Evolutionary conservation across 352 stramenopile genomes (phyloP), one percentile per base, ranked within the genome.

Genomic region (Globisporangium lucens): DNA sequence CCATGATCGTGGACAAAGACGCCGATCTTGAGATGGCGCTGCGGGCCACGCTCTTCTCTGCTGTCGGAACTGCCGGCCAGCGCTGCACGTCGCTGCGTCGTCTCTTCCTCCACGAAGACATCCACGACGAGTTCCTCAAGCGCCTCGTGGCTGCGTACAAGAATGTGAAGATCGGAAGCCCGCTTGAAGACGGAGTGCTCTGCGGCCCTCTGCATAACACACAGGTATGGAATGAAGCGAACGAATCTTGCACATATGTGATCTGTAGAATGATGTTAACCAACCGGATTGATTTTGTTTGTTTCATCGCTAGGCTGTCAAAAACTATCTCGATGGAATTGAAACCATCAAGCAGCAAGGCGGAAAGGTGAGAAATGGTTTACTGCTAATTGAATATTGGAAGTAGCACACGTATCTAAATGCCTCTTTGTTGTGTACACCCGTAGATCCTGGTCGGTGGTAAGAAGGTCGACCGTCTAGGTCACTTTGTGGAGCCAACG

Each of bases 401-500:
- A 36, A 24, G 8, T 7, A 52, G 9, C 1, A 12, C 4, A 9
- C 33, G 22, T 33, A 17, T 38, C 33, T 9, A 56, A 30, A n/a
- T 66, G 43, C 68, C 6, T 20, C 51, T 22, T 70, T 12, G 6
- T 67, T 66, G 13, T 27, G 35, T 53, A 10, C 7, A 12, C 74
- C 43, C 38, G 63, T 53, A 94, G 87, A 89, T 98, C 70, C 70
- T 98, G 41, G 76, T 83, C 17, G 93, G 91, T 61, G 93, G 91
- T 52, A 95, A 96, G 61, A 82, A 80, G 46, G 71, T 96, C 22
- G 83, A 95, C 51, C 74, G 84, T 22, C 74, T 78, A 22, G 93
- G 93, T 20, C 79, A 97, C 78, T 98, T 97, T 67, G 93, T 98
- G n/a, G 77, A 98, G 74, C 93, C 93, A 36, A 97, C 93, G 29